A percentile compares a stretch with the other conserved stretches of the same genome.
Evolutionary conservation across 192 early-diverging fungal genomes (phyloP).

Genomic region (Dissophora ornata): DNA sequence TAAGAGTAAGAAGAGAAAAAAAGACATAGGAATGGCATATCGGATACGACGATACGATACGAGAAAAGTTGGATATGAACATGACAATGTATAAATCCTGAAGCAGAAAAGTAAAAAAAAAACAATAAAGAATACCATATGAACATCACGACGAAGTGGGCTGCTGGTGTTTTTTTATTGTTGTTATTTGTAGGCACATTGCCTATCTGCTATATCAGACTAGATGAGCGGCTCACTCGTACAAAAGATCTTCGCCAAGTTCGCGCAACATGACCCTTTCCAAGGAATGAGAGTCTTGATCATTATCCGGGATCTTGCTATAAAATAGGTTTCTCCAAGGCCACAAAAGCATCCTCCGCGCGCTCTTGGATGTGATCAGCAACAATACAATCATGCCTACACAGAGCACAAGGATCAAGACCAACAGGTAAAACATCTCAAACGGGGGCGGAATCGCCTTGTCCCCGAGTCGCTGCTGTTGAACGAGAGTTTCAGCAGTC

Average conservation of each 20-base stretch:
- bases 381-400: conserved; percentile 6
- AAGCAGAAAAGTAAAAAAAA: no score
- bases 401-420: conserved; percentile 20
- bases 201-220: no score
- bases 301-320: conserved; percentile 14
- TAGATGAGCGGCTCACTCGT: no score
- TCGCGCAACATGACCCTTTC: conserved; percentile 32
- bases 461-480: conserved; percentile 4
- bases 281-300: conserved; percentile 3
- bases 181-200: no score
- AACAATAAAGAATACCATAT: background rate
- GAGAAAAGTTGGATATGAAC: no score
- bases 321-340: conserved; percentile 28
- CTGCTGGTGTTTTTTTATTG: no score
- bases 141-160: no score
- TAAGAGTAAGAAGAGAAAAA: background rate
- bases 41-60: no score
- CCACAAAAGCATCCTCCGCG: conserved; percentile 4
- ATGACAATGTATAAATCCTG: no score
- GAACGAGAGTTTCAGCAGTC: background rate
- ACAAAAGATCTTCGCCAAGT: conserved; percentile 34
- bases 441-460: background rate
- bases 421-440: conserved; percentile 13
- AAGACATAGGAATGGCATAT: no score
- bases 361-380: conserved; percentile 13